Evolutionary conservation across 2,329 filamentous ascomycete genomes (phyloP).

Genomic region (Fusarium sambucinum): DNA sequence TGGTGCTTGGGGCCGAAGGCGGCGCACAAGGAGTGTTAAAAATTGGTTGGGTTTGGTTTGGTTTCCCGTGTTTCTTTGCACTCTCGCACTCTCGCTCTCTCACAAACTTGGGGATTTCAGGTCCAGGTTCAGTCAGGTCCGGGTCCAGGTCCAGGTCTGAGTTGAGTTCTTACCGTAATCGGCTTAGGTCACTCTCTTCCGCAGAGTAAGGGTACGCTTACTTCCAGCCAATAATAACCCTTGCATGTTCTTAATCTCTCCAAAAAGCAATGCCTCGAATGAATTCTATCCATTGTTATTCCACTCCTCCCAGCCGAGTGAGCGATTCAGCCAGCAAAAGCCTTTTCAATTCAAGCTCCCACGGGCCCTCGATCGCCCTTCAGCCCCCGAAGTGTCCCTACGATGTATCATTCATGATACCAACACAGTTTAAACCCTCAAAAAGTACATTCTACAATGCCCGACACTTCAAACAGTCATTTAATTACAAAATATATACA

Average conservation of each 20-base stretch:
- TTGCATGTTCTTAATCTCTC: slow-evolving; percentile 18
- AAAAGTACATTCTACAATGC: slow-evolving; percentile 4
- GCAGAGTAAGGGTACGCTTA: slow-evolving; percentile 14
- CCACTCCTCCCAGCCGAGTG: slow-evolving; percentile 35
- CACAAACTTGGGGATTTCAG: slow-evolving; percentile 32
- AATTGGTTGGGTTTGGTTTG: slow-evolving; percentile 49
- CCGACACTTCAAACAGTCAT: slow-evolving; percentile 5
- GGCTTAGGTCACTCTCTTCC: slow-evolving; percentile 34
- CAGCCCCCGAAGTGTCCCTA: slow-evolving; percentile 22
- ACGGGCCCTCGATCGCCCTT: slow-evolving; percentile 16
- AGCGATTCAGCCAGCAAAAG: slow-evolving; percentile 37
- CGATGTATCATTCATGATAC: slow-evolving; percentile 6
- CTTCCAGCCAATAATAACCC: slow-evolving; percentile 23
- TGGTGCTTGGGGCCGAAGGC: slow-evolving; percentile 55
- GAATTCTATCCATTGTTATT: slow-evolving; percentile 19
- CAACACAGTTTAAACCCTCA: slow-evolving; percentile 3
- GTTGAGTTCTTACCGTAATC: slow-evolving; percentile 20
- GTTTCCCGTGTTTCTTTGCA: slow-evolving; percentile 45
- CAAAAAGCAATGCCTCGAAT: slow-evolving; percentile 30
- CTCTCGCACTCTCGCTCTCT: slow-evolving; percentile 2
- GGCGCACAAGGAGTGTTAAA: slow-evolving; percentile 54
- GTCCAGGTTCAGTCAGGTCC: slow-evolving; percentile 13
- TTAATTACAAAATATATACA: slow-evolving; percentile 13
- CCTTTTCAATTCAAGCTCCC: slow-evolving; percentile 31
- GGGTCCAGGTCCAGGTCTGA: slow-evolving; percentile 16